Base-by-base conservation (phyloP, 345 rosid genomes). In the Camelina hispida region DNA sequence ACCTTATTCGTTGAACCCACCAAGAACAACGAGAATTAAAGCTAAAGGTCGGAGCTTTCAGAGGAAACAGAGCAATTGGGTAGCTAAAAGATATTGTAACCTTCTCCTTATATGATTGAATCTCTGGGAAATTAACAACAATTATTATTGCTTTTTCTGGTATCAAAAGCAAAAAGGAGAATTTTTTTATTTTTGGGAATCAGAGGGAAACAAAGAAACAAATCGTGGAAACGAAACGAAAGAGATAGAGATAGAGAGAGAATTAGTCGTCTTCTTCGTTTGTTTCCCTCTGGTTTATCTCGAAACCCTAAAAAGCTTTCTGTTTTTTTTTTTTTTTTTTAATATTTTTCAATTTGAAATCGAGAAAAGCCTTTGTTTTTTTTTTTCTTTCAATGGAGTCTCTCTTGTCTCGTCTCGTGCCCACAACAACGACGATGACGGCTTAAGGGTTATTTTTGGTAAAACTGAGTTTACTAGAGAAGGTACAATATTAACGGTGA, bases 1-100 rank as follows among this genome's bases (percentile, higher is more conserved):
- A 76, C 79, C 79, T 68, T 68, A 32, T 32, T 28, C 69, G 58
- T 17, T 43, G 25, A 68, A 61, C 73, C 5, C 32, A 76, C 50
- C 57, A 52, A 60, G 62, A 74, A 66, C 10, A 28, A 11, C 2
- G 77, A 13, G 16, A 12, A n/a, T 42, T 3, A 54, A 54, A 55
- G 46, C 3, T 43, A 28, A 47, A 17, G 11, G 46, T 57, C 12
- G 52, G 5, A 47, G 13, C 7, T 23, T 66, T 54, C 16, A 20
- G 23, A 40, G 22, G 38, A 25, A 63, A 34, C 37, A 34, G 9
- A 34, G 9, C 37, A 34, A 34, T 34, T 34, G 37, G 35, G 37
- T 6, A 34, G 30, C 69, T 73, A 38, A 25, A 25, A 12, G 56
- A 50, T 22, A 38, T 62, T 32, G 30, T 28, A 22, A 23, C 48